Evolutionary conservation across 257 asterid genomes (phyloP), one percentile per base, ranked within the genome.

Genomic region (Asclepias syriaca): DNA sequence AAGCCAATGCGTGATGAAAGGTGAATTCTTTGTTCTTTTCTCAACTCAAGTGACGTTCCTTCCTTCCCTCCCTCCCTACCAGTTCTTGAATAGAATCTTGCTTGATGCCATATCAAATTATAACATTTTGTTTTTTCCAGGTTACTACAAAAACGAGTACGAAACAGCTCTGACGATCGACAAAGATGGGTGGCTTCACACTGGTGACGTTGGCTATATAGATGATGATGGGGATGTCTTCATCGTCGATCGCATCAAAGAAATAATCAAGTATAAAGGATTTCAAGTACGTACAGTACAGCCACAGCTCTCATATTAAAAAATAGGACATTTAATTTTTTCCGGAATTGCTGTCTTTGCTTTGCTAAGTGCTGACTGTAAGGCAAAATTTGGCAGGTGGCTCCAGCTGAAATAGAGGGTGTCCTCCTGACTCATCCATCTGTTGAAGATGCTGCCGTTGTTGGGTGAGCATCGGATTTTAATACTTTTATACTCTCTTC

Each of bases 371-470:
- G 39, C 39, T 34, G 5, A 34, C 18, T 50, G 2, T 1, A 50
- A 50, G 12, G 7, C 4, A n/a, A 43, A 43, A 4, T 65, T 69
- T 63, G 59, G 74, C 85, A 93, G 99, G 98, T 95, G 81, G 98
- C 99, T 76, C 98, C 98, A 9, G 98, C 99, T 69, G 99, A 95
- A 81, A 70, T 92, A 81, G 98, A 95, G 83, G 99, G 96, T n/a
- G 88, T 89, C 66, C 97, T 95, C 43, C 79, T 90, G 27, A 78
- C 87, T 50, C 98, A 94, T 72, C 90, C 93, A 61, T 89, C 94
- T 27, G 90, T 91, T 40, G 92, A 91, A 63, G 99, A 94, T 79
- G 93, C 97, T 46, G 98, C 99, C 63, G 95, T 92, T 22, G 93
- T 94, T 8, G 97, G 99, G 97, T 88, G 83, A 74, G 78, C 65